A percentile compares a stretch with the other conserved stretches of the same genome.
phyloP scores from a whole-genome alignment of 2,329 filamentous ascomycete species.

The Fonsecaea multimorphosa region DNA sequence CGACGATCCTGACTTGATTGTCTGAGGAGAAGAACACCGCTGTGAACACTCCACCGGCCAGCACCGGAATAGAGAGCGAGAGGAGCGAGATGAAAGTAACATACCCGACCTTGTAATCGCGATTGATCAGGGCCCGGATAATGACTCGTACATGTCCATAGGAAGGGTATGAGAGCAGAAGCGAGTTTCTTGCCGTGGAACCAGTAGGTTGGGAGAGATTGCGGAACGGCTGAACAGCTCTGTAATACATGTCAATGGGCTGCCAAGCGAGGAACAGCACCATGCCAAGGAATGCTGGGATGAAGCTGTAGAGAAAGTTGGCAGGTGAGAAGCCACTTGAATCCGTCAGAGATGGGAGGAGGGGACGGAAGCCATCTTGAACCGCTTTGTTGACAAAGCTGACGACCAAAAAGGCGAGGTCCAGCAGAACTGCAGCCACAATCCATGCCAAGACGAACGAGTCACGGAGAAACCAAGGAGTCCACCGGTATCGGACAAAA shows the following conservation, averaged over 20 bases:
- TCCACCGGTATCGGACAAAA: conserved; percentile 67
- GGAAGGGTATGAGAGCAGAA: conserved; percentile 64
- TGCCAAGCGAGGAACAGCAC: conserved; percentile 65
- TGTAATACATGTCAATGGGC: conserved; percentile 65
- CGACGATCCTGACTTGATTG: conserved; percentile 64
- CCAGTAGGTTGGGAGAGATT: conserved; percentile 60
- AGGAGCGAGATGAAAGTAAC: conserved; percentile 61
- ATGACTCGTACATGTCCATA: conserved; percentile 61
- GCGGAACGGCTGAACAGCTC: conserved; percentile 64
- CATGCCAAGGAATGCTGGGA: conserved; percentile 64
- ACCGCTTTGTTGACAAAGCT: conserved; percentile 76
- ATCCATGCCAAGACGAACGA: conserved; percentile 70
- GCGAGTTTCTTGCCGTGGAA: conserved; percentile 59
- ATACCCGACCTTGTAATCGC: conserved; percentile 64
- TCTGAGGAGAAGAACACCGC: conserved; percentile 61
- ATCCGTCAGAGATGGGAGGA: conserved; percentile 66
- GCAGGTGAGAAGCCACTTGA: conserved; percentile 76
- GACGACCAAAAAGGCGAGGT: conserved; percentile 74
- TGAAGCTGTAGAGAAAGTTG: conserved; percentile 81
- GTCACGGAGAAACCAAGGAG: conserved; percentile 77
- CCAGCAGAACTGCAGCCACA: conserved; percentile 64
- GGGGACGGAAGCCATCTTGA: conserved; percentile 72
- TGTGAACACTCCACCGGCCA: conserved; percentile 68
- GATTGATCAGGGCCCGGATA: conserved; percentile 58
- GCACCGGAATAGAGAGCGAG: conserved; percentile 61